These are phyloP conservation scores for Lasiosphaeris hirsuta DNA, from an alignment of 495 filamentous ascomycete genomes.

Conservation along the genomic window DNA sequence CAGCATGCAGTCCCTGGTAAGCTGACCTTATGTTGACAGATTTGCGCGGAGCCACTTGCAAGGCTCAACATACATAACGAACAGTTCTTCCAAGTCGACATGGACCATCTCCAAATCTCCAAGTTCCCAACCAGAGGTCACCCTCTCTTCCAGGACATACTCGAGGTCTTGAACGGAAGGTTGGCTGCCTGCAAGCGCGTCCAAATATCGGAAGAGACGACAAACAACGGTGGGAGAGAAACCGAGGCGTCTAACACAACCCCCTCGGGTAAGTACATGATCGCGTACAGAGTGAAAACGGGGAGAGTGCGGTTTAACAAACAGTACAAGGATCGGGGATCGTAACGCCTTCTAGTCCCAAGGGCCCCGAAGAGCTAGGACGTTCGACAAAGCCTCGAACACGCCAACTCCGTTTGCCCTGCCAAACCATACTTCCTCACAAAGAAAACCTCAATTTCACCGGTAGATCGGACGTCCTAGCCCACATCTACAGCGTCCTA, in stretches of 20 bases:
- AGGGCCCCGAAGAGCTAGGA: no score
- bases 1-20: no score
- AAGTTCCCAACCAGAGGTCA: not conserved
- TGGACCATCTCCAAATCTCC: not conserved
- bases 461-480: not conserved
- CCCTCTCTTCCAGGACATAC: not conserved
- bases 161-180: not conserved
- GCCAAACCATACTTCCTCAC: not conserved
- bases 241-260: not conserved
- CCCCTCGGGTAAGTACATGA: not conserved
- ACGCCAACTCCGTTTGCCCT: not conserved
- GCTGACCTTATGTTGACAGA: not conserved
- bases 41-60: not conserved
- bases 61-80: not conserved
- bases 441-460: not conserved
- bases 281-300: no score
- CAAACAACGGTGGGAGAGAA: not conserved
- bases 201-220: not conserved
- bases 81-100: conserved; percentile 1
- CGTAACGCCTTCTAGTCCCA: no score
- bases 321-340: no score
- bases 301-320: no score
- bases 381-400: not conserved
- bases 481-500: not conserved
- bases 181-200: not conserved